These are phyloP conservation scores for Triticum monococcum DNA, from an alignment of 176 grass and related monocot genomes.

Conservation along the genomic window DNA sequence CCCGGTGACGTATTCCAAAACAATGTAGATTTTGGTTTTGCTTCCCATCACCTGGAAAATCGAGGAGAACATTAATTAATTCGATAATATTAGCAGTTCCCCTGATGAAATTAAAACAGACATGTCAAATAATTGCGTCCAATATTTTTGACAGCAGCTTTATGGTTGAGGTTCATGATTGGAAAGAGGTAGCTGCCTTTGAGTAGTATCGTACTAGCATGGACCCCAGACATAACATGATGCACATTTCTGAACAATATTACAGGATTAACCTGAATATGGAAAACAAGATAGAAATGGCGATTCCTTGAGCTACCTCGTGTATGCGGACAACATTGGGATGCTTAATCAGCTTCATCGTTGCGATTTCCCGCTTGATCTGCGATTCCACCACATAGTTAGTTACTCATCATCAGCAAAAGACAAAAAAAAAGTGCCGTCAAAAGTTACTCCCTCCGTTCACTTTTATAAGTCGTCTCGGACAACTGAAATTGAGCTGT, in stretches of 20 bases:
- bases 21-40: conserved; percentile 91
- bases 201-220: background rate
- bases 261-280: background rate
- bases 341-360: conserved; percentile 98
- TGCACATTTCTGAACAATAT: background rate
- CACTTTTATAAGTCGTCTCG: too few species aligned
- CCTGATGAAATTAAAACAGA: background rate
- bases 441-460: too few species aligned
- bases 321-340: conserved; percentile 89
- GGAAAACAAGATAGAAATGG: background rate
- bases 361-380: conserved; percentile 96
- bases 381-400: conserved; percentile 42
- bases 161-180: conserved; percentile 1
- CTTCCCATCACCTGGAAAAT: conserved; percentile 91
- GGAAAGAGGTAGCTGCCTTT: background rate
- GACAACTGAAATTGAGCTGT: too few species aligned
- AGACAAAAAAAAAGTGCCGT: background rate
- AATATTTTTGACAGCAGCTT: background rate
- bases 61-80: background rate
- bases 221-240: background rate
- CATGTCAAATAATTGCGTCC: background rate
- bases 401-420: conserved; percentile 12
- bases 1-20: conserved; percentile 82
- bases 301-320: conserved; percentile 47
- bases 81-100: background rate